These are phyloP conservation scores for Stemphylium beticola DNA, from an alignment of 2,329 filamentous ascomycete genomes.

Conservation along the genomic window DNA sequence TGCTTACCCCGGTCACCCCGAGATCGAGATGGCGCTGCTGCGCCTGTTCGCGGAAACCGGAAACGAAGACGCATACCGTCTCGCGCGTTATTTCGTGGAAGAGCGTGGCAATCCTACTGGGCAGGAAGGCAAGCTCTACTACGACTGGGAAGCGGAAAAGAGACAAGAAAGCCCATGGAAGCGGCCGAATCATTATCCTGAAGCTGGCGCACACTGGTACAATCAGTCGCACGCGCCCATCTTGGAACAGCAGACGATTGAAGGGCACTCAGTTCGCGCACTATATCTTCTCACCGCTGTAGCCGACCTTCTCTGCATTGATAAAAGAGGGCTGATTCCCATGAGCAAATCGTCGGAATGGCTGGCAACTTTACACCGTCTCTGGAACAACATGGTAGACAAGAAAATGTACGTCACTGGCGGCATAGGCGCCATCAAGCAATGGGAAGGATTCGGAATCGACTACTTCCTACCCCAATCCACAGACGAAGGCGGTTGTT, in stretches of 20 bases:
- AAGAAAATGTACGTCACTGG: conserved; percentile 69
- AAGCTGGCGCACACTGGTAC: conserved; percentile 55
- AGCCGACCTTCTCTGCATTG: conserved; percentile 55
- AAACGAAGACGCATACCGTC: conserved; percentile 49
- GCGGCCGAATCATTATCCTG: conserved; percentile 57
- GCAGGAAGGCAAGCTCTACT: conserved; percentile 59
- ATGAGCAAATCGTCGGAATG: conserved; percentile 9
- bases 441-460: conserved; percentile 67
- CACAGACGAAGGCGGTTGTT: conserved; percentile 67
- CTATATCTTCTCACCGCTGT: conserved; percentile 67
- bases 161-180: conserved; percentile 59
- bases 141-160: conserved; percentile 59
- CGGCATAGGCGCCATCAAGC: conserved; percentile 63
- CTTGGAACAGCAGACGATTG: conserved; percentile 59
- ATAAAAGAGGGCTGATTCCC: conserved; percentile 39
- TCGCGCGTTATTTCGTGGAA: conserved; percentile 64
- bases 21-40: conserved; percentile 60
- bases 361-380: conserved; percentile 50
- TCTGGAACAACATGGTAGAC: conserved; percentile 67
- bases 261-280: conserved; percentile 66
- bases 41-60: conserved; percentile 53
- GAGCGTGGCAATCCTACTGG: conserved; percentile 63
- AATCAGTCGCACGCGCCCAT: conserved; percentile 64
- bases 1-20: conserved; percentile 67
- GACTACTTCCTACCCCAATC: conserved; percentile 64